phyloP scores from a whole-genome alignment of 2,329 filamentous ascomycete species.

The Verticillium dahliae region DNA sequence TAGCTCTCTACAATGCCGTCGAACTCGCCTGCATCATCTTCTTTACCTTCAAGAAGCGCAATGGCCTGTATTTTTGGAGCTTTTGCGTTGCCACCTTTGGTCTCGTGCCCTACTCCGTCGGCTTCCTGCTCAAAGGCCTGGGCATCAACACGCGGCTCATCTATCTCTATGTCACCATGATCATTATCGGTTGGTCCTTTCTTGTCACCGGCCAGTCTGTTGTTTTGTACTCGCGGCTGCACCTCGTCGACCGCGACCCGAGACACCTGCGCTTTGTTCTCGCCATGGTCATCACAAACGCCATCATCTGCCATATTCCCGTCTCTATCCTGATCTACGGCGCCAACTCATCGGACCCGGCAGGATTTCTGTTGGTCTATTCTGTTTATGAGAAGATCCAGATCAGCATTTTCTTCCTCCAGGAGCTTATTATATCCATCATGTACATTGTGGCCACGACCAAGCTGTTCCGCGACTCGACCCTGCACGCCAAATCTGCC shows the following conservation, averaged over 20 bases:
- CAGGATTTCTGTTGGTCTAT: slow-evolving; percentile 23
- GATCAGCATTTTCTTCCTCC: slow-evolving; percentile 48
- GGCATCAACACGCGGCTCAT: background rate
- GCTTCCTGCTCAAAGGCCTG: slow-evolving; percentile 35
- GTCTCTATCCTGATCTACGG: slow-evolving; percentile 50
- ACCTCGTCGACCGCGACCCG: slow-evolving; percentile 48
- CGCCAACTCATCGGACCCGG: slow-evolving; percentile 28
- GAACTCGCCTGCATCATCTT: slow-evolving; percentile 28
- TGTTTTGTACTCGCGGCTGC: slow-evolving; percentile 57
- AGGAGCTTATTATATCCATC: slow-evolving; percentile 46
- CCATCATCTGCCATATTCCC: slow-evolving; percentile 43
- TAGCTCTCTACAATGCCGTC: slow-evolving; percentile 27
- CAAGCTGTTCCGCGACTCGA: slow-evolving; percentile 23
- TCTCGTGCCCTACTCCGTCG: slow-evolving; percentile 29
- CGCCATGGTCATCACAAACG: slow-evolving; percentile 51
- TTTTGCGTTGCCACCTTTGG: slow-evolving; percentile 26
- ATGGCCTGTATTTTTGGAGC: slow-evolving; percentile 32
- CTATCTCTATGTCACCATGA: slow-evolving; percentile 21
- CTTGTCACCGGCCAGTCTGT: slow-evolving; percentile 58
- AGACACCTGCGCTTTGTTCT: slow-evolving; percentile 41
- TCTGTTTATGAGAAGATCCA: slow-evolving; percentile 49
- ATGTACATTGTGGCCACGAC: slow-evolving; percentile 48
- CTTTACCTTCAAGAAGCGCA: slow-evolving; percentile 24
- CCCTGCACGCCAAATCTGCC: slow-evolving; percentile 4
- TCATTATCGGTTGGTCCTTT: slow-evolving; percentile 32